Percentiles rank a stretch among this genome's conserved stretches.
Evolutionary conservation across 495 filamentous ascomycete species (phyloP).

Genomic region (Aspergillus sparsus): DNA sequence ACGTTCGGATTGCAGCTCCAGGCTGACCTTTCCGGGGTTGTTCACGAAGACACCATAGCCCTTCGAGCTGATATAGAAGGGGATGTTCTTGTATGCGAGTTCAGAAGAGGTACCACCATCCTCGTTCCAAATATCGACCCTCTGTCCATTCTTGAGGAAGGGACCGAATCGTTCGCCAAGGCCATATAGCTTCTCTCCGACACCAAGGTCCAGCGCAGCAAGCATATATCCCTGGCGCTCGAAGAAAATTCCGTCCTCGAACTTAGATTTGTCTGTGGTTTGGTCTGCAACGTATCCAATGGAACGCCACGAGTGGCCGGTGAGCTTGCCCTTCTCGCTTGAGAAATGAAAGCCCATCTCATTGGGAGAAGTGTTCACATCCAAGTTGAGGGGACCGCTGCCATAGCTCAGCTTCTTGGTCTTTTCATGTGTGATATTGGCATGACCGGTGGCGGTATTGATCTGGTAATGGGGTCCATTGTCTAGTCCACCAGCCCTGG

Average conservation of each 20-base stretch:
- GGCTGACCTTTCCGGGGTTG: slow-evolving; percentile 56
- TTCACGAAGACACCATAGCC: slow-evolving; percentile 75
- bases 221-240: slow-evolving; percentile 61
- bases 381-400: slow-evolving; percentile 57
- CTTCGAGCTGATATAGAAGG: slow-evolving; percentile 66
- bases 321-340: slow-evolving; percentile 51
- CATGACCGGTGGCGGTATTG: slow-evolving; percentile 47
- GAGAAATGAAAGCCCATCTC: slow-evolving; percentile 60
- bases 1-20: slow-evolving; percentile 69
- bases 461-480: slow-evolving; percentile 66
- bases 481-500: slow-evolving; percentile 44
- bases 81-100: slow-evolving; percentile 73
- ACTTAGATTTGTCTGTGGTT: slow-evolving; percentile 48
- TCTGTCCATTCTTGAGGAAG: slow-evolving; percentile 70
- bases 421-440: slow-evolving; percentile 49
- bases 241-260: slow-evolving; percentile 56
- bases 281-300: slow-evolving; percentile 58
- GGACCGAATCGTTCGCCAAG: slow-evolving; percentile 71
- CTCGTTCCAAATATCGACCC: slow-evolving; percentile 67
- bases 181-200: slow-evolving; percentile 69
- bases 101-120: slow-evolving; percentile 72
- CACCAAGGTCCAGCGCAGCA: slow-evolving; percentile 60
- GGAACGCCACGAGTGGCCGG: slow-evolving; percentile 60
- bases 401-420: slow-evolving; percentile 51
- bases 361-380: slow-evolving; percentile 53